Conservation (phyloP, 129 eudicot genomes). For the Flaveria linearis region DNA sequence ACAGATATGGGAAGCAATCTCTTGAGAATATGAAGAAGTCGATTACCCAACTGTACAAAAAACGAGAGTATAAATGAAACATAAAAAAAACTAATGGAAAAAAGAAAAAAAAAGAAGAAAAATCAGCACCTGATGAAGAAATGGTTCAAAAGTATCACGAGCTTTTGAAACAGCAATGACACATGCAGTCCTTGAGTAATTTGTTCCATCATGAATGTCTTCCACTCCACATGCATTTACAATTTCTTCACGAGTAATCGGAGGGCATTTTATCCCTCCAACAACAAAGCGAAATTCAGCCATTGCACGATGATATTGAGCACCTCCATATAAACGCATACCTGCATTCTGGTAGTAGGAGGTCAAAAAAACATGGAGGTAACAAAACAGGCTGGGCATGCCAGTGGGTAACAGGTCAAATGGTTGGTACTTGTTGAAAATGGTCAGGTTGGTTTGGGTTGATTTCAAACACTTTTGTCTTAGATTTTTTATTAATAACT, state of each 20-base stretch:
- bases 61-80: conserved; percentile 21
- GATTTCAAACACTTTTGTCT: background rate
- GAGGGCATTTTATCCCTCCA: conserved; percentile 97
- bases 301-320: conserved; percentile 99
- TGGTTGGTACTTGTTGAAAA: background rate
- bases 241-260: conserved; percentile 97
- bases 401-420: background rate
- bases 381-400: background rate
- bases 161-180: conserved; percentile 98
- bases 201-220: conserved; percentile 98
- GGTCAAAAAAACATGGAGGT: background rate
- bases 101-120: conserved; percentile 1
- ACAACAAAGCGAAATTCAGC: conserved; percentile 98
- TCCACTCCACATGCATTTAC: conserved; percentile 99
- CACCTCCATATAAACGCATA: conserved; percentile 99
- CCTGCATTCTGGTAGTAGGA: conserved; percentile 72
- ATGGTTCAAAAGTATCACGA: conserved; percentile 95
- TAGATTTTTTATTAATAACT: background rate
- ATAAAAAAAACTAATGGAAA: background rate
- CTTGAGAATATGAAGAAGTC: conserved; percentile 90
- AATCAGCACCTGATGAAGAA: conserved; percentile 80
- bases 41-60: conserved; percentile 70
- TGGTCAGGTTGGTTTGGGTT: background rate
- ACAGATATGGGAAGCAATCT: conserved; percentile 93
- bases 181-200: conserved; percentile 99